A percentile compares a stretch with the other conserved stretches of the same genome.
phyloP scores from a whole-genome alignment of 352 stramenopile genomes.

The Pythium periplocum region DNA sequence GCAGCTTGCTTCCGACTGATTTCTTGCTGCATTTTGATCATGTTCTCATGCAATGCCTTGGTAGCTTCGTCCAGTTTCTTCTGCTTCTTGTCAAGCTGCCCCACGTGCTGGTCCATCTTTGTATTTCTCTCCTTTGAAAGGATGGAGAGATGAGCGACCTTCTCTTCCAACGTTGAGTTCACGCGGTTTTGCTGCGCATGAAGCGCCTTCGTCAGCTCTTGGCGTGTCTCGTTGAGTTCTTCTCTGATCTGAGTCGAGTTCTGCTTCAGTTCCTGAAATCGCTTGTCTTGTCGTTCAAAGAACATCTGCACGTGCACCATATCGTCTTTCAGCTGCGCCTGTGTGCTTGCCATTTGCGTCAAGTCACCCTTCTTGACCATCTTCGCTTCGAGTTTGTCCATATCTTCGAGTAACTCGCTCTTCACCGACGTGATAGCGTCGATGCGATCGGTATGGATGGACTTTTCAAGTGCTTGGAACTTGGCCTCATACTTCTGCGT shows the following conservation, averaged over 20 bases:
- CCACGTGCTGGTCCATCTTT: slow-evolving; percentile 50
- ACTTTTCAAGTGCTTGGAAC: slow-evolving; percentile 47
- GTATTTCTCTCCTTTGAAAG: slow-evolving; percentile 37
- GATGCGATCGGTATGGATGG: slow-evolving; percentile 37
- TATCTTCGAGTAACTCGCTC: slow-evolving; percentile 48
- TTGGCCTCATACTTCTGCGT: slow-evolving; percentile 72
- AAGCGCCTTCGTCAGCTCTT: slow-evolving; percentile 52
- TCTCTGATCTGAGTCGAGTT: slow-evolving; percentile 37
- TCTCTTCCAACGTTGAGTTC: slow-evolving; percentile 43
- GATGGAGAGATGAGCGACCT: slow-evolving; percentile 34
- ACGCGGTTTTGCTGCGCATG: slow-evolving; percentile 45
- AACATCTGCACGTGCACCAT: slow-evolving; percentile 43
- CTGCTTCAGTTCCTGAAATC: slow-evolving; percentile 48
- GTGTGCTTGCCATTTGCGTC: slow-evolving; percentile 40
- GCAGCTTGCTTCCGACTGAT: slow-evolving; percentile 20
- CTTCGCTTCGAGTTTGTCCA: slow-evolving; percentile 45
- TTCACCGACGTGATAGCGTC: slow-evolving; percentile 48
- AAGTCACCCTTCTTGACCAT: slow-evolving; percentile 48
- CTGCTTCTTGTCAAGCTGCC: slow-evolving; percentile 43
- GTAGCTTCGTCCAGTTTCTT: slow-evolving; percentile 52
- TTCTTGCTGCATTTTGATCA: slow-evolving; percentile 39
- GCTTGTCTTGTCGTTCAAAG: slow-evolving; percentile 64
- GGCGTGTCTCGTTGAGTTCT: slow-evolving; percentile 43
- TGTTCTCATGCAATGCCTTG: slow-evolving; percentile 32
- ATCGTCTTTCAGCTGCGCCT: slow-evolving; percentile 63